These are phyloP conservation scores for Lipomyces orientalis DNA, from an alignment of 805 yeast genomes.

Conservation along the genomic window DNA sequence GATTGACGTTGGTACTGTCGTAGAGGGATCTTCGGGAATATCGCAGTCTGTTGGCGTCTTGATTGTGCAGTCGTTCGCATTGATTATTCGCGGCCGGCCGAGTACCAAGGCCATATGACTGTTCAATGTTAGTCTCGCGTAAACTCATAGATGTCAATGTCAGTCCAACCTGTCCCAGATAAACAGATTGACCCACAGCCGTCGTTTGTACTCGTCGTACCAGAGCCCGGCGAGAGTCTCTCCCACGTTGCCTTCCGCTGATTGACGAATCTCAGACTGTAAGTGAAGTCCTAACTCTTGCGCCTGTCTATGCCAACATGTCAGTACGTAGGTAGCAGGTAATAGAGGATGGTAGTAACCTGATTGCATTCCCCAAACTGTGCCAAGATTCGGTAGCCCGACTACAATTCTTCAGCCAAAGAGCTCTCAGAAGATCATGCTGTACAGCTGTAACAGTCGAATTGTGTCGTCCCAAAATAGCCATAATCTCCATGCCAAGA, in stretches of 20 bases:
- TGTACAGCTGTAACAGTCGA: conserved; percentile 4
- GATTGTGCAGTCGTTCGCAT: conserved; percentile 8
- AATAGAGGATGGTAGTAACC: conserved; percentile 7
- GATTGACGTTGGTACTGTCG: conserved; percentile 5
- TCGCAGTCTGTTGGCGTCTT: conserved; percentile 9
- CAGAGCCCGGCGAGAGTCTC: conserved; percentile 6
- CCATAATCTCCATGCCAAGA: conserved; percentile 7
- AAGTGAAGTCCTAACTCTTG: conserved; percentile 7
- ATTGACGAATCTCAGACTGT: conserved; percentile 6
- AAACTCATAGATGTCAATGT: not conserved
- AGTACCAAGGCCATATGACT: conserved; percentile 7
- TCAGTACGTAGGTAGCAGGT: conserved; percentile 1
- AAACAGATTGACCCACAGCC: conserved; percentile 3
- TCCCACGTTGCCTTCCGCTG: conserved; percentile 4
- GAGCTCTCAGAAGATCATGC: conserved; percentile 4
- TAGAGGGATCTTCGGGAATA: conserved; percentile 5
- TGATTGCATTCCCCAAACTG: conserved; percentile 7
- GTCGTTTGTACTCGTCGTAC: conserved; percentile 8
- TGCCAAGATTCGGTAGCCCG: conserved; percentile 7
- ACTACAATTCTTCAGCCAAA: conserved; percentile 7
- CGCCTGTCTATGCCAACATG: not conserved
- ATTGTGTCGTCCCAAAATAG: conserved; percentile 7
- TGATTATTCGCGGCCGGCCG: conserved; percentile 5
- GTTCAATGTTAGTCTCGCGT: not conserved
- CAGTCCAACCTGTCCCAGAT: conserved; percentile 7